Conservation (phyloP, 352 stramenopile genomes). For the Phytophthora syringae region DNA sequence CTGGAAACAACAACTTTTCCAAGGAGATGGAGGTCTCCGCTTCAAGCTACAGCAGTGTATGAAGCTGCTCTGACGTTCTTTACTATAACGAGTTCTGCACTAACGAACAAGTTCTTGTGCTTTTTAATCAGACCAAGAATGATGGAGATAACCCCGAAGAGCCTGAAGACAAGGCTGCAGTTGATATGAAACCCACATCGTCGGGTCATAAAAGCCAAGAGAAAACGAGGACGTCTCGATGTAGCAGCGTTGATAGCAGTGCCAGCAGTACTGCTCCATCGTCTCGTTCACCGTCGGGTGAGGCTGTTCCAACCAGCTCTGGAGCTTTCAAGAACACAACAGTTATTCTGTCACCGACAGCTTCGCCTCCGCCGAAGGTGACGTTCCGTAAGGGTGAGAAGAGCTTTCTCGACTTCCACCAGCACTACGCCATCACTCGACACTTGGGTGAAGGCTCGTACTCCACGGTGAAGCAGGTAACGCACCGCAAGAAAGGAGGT, state of each 20-base stretch:
- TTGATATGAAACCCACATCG: neutral
- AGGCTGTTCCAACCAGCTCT: conserved; percentile 8
- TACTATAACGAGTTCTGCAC: neutral
- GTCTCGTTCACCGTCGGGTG: conserved; percentile 5
- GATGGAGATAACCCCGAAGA: conserved; percentile 17
- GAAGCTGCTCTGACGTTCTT: neutral
- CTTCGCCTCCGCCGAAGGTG: conserved; percentile 32
- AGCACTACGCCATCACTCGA: conserved; percentile 80
- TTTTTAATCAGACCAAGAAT: conserved; percentile 18
- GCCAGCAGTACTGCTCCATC: conserved; percentile 28
- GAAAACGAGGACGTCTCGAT: conserved; percentile 1
- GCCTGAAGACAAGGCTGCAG: conserved; percentile 24
- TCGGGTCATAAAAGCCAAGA: conserved; percentile 8
- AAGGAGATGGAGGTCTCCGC: conserved; percentile 18
- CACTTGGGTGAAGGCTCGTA: conserved; percentile 89
- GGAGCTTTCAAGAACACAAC: neutral
- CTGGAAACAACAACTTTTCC: conserved; percentile 29
- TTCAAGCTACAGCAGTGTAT: neutral
- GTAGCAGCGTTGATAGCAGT: conserved; percentile 20
- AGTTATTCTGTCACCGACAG: conserved; percentile 3
- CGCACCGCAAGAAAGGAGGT: conserved; percentile 75
- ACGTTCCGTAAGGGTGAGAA: conserved; percentile 80
- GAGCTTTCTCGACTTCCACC: conserved; percentile 85
- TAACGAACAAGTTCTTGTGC: neutral
- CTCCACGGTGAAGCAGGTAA: conserved; percentile 90